Evolutionary conservation across 2,329 filamentous ascomycete genomes (phyloP).

Genomic region (Dothistroma septosporum): DNA sequence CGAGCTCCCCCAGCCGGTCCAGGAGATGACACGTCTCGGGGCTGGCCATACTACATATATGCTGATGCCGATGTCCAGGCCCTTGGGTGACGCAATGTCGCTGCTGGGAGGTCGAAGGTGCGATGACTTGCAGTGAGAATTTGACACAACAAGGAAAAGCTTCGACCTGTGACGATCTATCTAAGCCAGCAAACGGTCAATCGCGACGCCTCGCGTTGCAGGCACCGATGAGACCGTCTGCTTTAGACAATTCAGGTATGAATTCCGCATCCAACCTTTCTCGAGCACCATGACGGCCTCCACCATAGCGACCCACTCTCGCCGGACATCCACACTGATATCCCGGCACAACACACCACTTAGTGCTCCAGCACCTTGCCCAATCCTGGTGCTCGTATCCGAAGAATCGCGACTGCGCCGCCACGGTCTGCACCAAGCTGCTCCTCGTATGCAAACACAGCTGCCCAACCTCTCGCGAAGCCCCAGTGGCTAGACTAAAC

Average conservation of each 20-base stretch:
- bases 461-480: background rate
- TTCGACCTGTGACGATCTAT: background rate
- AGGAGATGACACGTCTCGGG: background rate
- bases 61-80: background rate
- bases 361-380: background rate
- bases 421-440: background rate
- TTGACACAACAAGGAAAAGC: background rate
- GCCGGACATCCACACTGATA: background rate
- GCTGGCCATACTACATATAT: background rate
- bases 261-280: background rate
- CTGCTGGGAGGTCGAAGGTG: no score
- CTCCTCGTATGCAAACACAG: background rate
- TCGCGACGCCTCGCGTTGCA: background rate
- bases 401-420: background rate
- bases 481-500: background rate
- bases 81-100: background rate
- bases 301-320: background rate
- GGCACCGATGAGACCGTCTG: no score
- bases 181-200: background rate
- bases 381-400: background rate
- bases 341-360: background rate
- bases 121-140: no score
- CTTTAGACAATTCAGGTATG: no score
- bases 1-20: background rate
- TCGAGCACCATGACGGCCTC: background rate